phyloP scores from a whole-genome alignment of 306 rosid genomes.

The Lotus japonicus region DNA sequence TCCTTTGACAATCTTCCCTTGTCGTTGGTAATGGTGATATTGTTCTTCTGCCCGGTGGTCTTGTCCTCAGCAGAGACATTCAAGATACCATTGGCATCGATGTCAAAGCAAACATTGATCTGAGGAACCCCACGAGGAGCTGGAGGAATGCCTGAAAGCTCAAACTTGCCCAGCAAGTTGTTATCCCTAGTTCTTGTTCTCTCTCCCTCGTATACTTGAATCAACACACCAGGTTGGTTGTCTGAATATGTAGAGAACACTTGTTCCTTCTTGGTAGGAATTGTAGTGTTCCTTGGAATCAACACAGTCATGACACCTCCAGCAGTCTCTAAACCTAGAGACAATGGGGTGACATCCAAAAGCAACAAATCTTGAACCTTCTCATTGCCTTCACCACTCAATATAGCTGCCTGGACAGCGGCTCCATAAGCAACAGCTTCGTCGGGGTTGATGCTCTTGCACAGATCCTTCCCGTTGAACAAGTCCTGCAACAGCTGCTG shows the following conservation, averaged over 20 bases:
- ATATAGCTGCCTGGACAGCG: constrained; percentile 66
- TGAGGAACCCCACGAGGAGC: constrained; percentile 79
- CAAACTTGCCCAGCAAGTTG: constrained; percentile 67
- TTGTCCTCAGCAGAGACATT: constrained; percentile 71
- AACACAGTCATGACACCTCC: constrained; percentile 79
- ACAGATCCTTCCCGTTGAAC: constrained; percentile 71
- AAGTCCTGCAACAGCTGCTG: constrained; percentile 73
- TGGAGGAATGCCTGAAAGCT: constrained; percentile 76
- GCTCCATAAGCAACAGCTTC: constrained; percentile 85
- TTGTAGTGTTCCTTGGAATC: constrained; percentile 66
- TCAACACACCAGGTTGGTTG: constrained; percentile 71
- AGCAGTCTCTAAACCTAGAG: constrained; percentile 60
- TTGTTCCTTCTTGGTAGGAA: constrained; percentile 74
- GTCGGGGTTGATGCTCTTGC: constrained; percentile 71
- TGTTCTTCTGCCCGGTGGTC: constrained; percentile 74
- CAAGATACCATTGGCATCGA: constrained; percentile 65
- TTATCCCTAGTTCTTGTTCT: constrained; percentile 60
- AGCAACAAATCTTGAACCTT: constrained; percentile 69
- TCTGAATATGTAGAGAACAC: constrained; percentile 67
- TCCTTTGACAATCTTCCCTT: constrained; percentile 70
- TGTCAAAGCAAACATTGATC: constrained; percentile 66
- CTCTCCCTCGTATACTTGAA: constrained; percentile 76
- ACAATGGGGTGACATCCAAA: constrained; percentile 66
- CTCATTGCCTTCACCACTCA: constrained; percentile 75
- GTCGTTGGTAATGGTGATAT: constrained; percentile 74